phyloP scores from a whole-genome alignment of 139 green algal genomes.

The Picochlorum sp. region DNA sequence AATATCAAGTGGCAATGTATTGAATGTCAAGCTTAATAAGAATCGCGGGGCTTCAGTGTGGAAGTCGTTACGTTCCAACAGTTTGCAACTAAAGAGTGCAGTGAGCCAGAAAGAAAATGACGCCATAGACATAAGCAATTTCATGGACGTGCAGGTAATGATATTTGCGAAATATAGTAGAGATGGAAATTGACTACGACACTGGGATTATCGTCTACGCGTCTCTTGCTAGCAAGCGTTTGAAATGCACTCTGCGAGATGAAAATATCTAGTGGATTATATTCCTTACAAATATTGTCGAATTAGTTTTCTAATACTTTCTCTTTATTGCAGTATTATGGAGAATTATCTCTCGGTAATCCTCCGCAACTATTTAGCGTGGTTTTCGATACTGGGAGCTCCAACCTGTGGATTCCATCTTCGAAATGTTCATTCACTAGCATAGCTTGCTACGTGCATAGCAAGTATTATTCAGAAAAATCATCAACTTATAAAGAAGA shows the following conservation, averaged over 20 bases:
- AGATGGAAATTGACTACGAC: too few species aligned
- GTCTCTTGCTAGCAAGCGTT: neutral
- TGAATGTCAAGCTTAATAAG: too few species aligned
- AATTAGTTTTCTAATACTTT: neutral
- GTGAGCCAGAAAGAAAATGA: neutral
- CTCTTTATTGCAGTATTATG: too few species aligned
- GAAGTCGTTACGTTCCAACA: too few species aligned
- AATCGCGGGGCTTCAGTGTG: too few species aligned
- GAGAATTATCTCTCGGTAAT: slow-evolving; percentile 78
- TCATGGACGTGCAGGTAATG: slow-evolving; percentile 32
- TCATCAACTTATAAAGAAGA: slow-evolving; percentile 48
- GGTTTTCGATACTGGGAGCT: slow-evolving; percentile 86
- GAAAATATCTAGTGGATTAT: too few species aligned
- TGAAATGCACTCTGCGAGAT: too few species aligned
- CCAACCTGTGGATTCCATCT: slow-evolving; percentile 77
- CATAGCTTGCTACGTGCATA: slow-evolving; percentile 85
- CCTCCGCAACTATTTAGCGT: slow-evolving; percentile 86
- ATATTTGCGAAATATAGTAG: too few species aligned
- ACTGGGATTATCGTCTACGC: neutral
- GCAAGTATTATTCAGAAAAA: slow-evolving; percentile 64
- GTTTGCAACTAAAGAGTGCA: too few species aligned
- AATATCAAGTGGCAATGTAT: too few species aligned
- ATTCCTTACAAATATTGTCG: too few species aligned
- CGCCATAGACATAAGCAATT: slow-evolving; percentile 20
- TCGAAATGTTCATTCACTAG: slow-evolving; percentile 73